Percentiles rank a stretch among this genome's conserved stretches.
Evolutionary conservation across 768 basidiomycete species (phyloP).

Genomic region (Russula brevipes): DNA sequence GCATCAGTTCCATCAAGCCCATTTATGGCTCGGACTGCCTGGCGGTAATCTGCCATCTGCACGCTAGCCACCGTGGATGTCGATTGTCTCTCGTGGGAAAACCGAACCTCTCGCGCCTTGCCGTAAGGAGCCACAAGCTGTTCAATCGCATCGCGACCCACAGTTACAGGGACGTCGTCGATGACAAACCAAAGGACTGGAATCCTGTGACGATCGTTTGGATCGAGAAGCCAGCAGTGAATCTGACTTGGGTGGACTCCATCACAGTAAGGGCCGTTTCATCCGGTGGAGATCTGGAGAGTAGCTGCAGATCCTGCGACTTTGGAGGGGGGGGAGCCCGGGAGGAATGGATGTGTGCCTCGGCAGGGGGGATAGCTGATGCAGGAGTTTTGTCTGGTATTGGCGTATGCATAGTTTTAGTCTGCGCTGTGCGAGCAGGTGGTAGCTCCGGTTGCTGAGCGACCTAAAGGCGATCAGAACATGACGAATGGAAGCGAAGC

Average conservation of each 20-base stretch:
- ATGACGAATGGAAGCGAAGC: neutral
- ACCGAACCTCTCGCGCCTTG: constrained; percentile 37
- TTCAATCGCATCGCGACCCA: constrained; percentile 35
- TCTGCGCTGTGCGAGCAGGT: neutral
- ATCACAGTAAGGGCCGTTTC: constrained; percentile 37
- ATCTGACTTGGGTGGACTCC: constrained; percentile 50
- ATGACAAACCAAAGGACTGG: constrained; percentile 62
- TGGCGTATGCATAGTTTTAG: neutral
- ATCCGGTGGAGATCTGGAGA: neutral
- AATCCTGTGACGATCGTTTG: constrained; percentile 57
- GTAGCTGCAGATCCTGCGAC: neutral
- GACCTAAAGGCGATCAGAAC: neutral
- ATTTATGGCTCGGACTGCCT: constrained; percentile 50
- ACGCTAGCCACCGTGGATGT: constrained; percentile 36
- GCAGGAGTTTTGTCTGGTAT: neutral
- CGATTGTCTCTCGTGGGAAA: constrained; percentile 4
- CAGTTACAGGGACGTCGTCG: constrained; percentile 42
- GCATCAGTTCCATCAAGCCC: constrained; percentile 45
- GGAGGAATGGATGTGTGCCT: neutral
- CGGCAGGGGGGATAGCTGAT: neutral
- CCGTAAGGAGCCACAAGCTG: constrained; percentile 45
- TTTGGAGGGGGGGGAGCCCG: neutral
- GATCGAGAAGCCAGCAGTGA: constrained; percentile 59
- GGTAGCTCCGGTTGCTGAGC: no score
- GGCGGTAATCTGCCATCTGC: constrained; percentile 43